Percentiles rank a stretch among this genome's conserved stretches.
These are phyloP conservation scores for Basidiobolus meristosporus DNA, from an alignment of 371 early-diverging fungal genomes.

Conservation along the genomic window DNA sequence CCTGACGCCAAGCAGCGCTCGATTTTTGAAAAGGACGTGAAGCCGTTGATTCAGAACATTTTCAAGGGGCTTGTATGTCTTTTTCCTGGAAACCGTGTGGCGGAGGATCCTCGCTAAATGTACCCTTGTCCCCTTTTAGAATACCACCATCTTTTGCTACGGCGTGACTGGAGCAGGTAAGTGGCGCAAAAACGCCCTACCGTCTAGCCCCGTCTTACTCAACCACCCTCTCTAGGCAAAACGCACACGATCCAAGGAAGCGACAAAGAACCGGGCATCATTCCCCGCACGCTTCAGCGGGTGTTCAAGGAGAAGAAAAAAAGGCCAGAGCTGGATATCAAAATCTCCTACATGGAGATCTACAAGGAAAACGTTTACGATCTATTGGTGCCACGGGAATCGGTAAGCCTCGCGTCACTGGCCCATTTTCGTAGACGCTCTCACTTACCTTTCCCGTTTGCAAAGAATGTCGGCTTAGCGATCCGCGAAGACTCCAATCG, in stretches of 20 bases:
- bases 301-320: slow-evolving; percentile 8
- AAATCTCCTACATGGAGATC: slow-evolving; percentile 37
- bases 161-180: slow-evolving; percentile 44
- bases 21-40: slow-evolving; percentile 24
- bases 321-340: slow-evolving; percentile 6
- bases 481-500: slow-evolving; percentile 25
- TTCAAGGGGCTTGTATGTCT: slow-evolving; percentile 19
- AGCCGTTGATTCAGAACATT: slow-evolving; percentile 22
- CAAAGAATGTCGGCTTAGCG: slow-evolving; percentile 17
- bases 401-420: no score
- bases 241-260: slow-evolving; percentile 46
- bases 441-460: no score
- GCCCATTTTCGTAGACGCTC: no score
- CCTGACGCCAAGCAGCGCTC: slow-evolving; percentile 13
- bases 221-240: slow-evolving; percentile 18
- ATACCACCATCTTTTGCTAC: slow-evolving; percentile 47
- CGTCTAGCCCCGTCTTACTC: background rate
- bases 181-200: background rate
- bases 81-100: background rate
- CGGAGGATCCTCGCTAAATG: background rate
- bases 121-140: slow-evolving; percentile 3
- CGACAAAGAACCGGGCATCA: slow-evolving; percentile 24
- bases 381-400: slow-evolving; percentile 18
- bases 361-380: slow-evolving; percentile 41
- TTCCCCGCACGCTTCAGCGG: slow-evolving; percentile 20